Evolutionary conservation across 1,284 basidiomycete species (phyloP), one percentile per base, ranked within the genome.

Genomic region (Cryptococcus depauperatus): DNA sequence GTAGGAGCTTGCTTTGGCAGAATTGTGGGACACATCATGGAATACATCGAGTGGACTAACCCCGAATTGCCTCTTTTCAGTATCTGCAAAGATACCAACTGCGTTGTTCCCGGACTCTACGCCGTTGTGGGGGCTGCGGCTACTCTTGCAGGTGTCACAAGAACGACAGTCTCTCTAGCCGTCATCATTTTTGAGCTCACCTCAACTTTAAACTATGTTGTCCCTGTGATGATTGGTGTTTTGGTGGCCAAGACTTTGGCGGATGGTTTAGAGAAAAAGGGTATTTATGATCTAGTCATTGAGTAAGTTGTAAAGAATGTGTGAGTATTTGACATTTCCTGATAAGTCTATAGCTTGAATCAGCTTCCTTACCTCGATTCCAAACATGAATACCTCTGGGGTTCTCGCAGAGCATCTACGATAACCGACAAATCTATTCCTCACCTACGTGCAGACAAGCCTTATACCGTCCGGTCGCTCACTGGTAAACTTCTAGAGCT

Each of bases 131-230:
- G 89, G 30, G 89, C 89, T 1, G 89, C 88, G 2, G 87, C 89
- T 0, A 76, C 86, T 1, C 72, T 93, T 37, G 89, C 87, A 29
- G 89, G 89, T 26, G 88, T 91, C 8, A 92, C 89, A 0, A 57
- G 70, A 16, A 72, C 69, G 7, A 72, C 70, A 0, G 87, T 96
- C 8, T 92, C 89, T 2, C 77, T 96, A 41, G 91, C 89, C 2
- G 92, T 97, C 43, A 97, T 97, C 71, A 90, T 96, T 79, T 88
- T 96, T 61, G 93, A 97, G 69, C 77, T 98, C 38, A 98, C 92
- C 1, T 85, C 90, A 52, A 91, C 89, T 1, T 72, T 98, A 52
- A 91, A 87, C 4, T 96, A 97, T 67, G 85, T 81, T n/a, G 84
- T 93, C 0, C 93, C 93, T 1, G 82, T 96, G 54, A 96, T 96